A percentile compares a stretch with the other conserved stretches of the same genome.
These are phyloP conservation scores for Komagataella populi DNA, from an alignment of 805 yeast species.

Conservation along the genomic window DNA sequence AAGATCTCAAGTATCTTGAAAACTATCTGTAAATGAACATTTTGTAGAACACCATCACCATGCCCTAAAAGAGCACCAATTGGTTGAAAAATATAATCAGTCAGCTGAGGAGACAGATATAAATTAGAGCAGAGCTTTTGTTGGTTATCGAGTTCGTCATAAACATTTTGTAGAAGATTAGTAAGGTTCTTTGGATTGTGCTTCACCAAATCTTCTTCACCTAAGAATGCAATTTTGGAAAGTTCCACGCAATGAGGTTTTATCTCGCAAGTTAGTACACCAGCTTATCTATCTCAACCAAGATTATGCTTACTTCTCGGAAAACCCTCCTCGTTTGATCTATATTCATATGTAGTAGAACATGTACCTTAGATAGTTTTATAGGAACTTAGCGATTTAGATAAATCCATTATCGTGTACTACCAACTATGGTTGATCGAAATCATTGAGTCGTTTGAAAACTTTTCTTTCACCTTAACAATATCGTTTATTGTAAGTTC, in stretches of 20 bases:
- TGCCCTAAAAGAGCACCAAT: slow-evolving; percentile 25
- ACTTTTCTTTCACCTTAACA: not conserved
- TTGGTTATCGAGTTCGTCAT: slow-evolving; percentile 9
- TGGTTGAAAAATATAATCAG: slow-evolving; percentile 54
- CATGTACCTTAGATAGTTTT: not conserved
- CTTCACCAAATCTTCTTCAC: slow-evolving; percentile 12
- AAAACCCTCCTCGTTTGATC: not conserved
- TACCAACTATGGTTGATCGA: not conserved
- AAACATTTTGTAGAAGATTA: slow-evolving; percentile 19
- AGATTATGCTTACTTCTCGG: not conserved
- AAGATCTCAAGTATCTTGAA: slow-evolving; percentile 30
- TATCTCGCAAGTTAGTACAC: slow-evolving; percentile 8
- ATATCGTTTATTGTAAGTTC: not conserved
- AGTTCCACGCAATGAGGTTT: slow-evolving; percentile 29
- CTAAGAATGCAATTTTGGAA: slow-evolving; percentile 22
- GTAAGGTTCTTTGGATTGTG: slow-evolving; percentile 17
- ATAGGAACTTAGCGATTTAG: not conserved
- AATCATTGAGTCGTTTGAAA: not conserved
- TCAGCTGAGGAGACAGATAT: slow-evolving; percentile 24
- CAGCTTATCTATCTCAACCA: not conserved
- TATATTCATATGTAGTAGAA: not conserved
- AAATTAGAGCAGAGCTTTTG: not conserved
- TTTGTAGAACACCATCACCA: slow-evolving; percentile 15
- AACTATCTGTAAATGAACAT: slow-evolving; percentile 25
- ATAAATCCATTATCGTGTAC: not conserved